Conservation (phyloP, 2,329 filamentous ascomycete species). For the Lasiodiplodia sp. region DNA sequence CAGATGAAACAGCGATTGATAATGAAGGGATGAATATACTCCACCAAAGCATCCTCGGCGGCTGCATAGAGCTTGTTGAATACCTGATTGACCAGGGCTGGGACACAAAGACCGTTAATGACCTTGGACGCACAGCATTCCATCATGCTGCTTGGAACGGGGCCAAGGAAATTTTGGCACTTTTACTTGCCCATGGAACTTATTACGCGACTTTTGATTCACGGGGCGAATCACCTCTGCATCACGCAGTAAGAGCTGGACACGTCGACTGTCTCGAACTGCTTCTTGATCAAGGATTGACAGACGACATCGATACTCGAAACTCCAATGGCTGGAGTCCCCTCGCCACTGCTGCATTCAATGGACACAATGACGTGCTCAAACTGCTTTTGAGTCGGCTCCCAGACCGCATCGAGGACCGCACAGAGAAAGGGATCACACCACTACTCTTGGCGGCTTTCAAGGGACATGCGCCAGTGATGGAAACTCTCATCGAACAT, state of each 20-base stretch:
- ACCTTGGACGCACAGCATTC: not conserved
- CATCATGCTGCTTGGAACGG: fast-evolving
- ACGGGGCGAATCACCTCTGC: fast-evolving
- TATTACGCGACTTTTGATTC: not conserved
- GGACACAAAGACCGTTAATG: not conserved
- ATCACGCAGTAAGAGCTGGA: not conserved
- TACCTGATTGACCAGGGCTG: not conserved
- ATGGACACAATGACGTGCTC: not conserved
- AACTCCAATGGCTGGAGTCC: fast-evolving
- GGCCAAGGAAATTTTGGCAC: not conserved
- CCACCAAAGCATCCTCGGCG: not conserved
- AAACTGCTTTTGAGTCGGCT: not conserved
- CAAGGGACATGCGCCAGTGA: not conserved
- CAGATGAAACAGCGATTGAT: not conserved
- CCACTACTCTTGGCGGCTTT: not conserved
- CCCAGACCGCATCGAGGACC: not conserved
- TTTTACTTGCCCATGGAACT: not conserved
- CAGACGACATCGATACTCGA: not conserved
- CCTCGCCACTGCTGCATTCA: not conserved
- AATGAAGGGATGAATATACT: not conserved
- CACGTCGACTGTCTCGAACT: not conserved
- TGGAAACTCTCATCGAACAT: not conserved
- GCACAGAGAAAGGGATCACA: not conserved
- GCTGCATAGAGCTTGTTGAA: not conserved
- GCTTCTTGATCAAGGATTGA: not conserved